A percentile compares a stretch with the other conserved stretches of the same genome.
Conservation (phyloP, 176 grass and related monocot genomes). For the Elaeis guineensis region DNA sequence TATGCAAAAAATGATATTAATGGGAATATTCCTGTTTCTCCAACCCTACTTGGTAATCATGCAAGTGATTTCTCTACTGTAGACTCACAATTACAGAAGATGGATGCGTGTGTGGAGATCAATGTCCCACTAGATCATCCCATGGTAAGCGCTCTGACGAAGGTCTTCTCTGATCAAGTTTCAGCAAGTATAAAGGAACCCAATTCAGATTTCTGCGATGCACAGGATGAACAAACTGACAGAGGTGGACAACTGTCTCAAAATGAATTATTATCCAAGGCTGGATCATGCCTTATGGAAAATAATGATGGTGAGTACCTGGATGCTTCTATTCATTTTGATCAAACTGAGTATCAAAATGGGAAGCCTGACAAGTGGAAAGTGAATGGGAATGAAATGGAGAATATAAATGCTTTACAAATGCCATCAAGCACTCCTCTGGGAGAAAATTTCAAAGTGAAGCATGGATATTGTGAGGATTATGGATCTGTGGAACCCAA, state of each 20-base stretch:
- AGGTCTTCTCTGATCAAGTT: no score
- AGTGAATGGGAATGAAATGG: slow-evolving; percentile 16
- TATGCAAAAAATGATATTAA: no score
- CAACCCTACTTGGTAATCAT: no score
- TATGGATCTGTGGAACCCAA: slow-evolving; percentile 13
- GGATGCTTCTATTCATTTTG: slow-evolving; percentile 40
- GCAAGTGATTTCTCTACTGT: no score
- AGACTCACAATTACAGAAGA: no score
- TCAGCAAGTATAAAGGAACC: no score
- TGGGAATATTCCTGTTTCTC: no score
- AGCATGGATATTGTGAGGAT: slow-evolving; percentile 18
- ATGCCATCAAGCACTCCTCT: slow-evolving; percentile 9
- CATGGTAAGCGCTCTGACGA: no score
- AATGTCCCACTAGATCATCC: no score
- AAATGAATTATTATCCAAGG: not conserved
- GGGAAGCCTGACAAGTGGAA: slow-evolving; percentile 3
- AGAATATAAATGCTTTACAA: slow-evolving; percentile 19
- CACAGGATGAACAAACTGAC: not conserved
- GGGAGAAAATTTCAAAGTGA: slow-evolving; percentile 17
- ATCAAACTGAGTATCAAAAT: slow-evolving; percentile 33
- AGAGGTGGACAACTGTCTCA: not conserved
- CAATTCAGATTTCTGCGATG: no score
- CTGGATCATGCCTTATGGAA: slow-evolving; percentile 8
- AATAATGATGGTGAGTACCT: slow-evolving; percentile 34
- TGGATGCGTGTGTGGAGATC: no score